Conservation (phyloP, 768 basidiomycete genomes). For the Lactarius akahatsu region DNA sequence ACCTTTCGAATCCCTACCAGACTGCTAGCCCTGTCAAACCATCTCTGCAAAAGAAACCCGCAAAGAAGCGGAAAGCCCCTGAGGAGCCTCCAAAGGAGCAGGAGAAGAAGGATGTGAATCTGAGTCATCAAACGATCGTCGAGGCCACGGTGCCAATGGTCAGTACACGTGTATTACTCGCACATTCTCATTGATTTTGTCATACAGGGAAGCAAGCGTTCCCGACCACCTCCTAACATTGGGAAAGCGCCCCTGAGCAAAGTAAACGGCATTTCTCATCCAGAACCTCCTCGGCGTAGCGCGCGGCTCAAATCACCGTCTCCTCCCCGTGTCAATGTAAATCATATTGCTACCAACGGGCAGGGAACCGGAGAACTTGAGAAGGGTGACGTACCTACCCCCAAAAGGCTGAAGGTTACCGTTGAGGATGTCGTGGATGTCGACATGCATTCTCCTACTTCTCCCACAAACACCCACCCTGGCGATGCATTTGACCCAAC, state of each 20-base stretch:
- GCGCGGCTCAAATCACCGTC: constrained; percentile 31
- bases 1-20: constrained; percentile 78
- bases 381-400: constrained; percentile 39
- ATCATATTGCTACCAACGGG: constrained; percentile 13
- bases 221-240: constrained; percentile 64
- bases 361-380: constrained; percentile 40
- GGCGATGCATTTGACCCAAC: constrained; percentile 44
- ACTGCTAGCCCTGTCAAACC: constrained; percentile 64
- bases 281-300: constrained; percentile 30
- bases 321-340: constrained; percentile 20
- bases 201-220: constrained; percentile 70
- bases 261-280: constrained; percentile 23
- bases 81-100: constrained; percentile 27
- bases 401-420: constrained; percentile 47
- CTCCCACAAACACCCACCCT: constrained; percentile 34
- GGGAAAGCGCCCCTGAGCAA: constrained; percentile 38
- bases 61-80: constrained; percentile 34
- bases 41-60: constrained; percentile 30
- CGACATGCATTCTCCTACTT: constrained; percentile 32
- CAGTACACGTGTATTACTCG: constrained; percentile 34
- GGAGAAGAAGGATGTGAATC: constrained; percentile 31
- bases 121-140: constrained; percentile 66
- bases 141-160: constrained; percentile 69
- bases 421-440: constrained; percentile 40
- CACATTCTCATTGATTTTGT: constrained; percentile 20